Evolutionary conservation across 495 filamentous ascomycete species (phyloP), one percentile per base, ranked within the genome.

Genomic region (Parachaetomium inaequale): DNA sequence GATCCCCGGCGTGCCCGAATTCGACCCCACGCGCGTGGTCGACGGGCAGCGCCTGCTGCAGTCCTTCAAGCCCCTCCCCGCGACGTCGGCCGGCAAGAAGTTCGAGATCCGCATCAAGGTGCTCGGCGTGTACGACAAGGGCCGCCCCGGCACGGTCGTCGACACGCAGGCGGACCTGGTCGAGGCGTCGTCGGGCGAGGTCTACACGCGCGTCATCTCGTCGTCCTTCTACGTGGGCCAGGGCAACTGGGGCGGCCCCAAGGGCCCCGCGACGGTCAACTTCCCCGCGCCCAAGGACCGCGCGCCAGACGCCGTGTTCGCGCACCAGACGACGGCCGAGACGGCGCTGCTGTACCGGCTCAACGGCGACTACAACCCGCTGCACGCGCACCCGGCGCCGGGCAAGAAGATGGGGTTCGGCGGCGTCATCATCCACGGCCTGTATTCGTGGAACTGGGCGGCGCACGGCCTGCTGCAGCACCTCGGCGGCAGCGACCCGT

Each of bases 301-400:
- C 75, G 79, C 80, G 59, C 88, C 92, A n/a, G 89, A 94, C 73
- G 88, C 81, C 46, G 80, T 84, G n/a, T 84, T 88, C 65, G 82
- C 82, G 63, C 75, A 85, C 50, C 87, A 89, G 72, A 92, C 84
- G 2, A 88, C 78, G 17, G 61, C 74, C 42, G 85, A 93, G 73
- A 86, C 88, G 1, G 85, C 92, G 15, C 82, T 89, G 54, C 78
- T 95, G 31, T 93, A 92, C 72, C 83, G 88, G 68, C 81, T 96
- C 36, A 94, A 96, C 64, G 92, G 91, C 67, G 92, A 95, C 74
- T 96, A 95, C 73, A 95, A 95, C 78, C 92, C 91, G 26, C 85
- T 96, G 49, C 91, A 96, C 70, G 89, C 90, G 8, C 88, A 86
- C 29, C 92, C 91, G 14, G 88, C 88, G 73, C 90, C 92, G 0